Evolutionary conservation across 169 alveolate species (phyloP).

Genomic region (Eimeria maxima): DNA sequence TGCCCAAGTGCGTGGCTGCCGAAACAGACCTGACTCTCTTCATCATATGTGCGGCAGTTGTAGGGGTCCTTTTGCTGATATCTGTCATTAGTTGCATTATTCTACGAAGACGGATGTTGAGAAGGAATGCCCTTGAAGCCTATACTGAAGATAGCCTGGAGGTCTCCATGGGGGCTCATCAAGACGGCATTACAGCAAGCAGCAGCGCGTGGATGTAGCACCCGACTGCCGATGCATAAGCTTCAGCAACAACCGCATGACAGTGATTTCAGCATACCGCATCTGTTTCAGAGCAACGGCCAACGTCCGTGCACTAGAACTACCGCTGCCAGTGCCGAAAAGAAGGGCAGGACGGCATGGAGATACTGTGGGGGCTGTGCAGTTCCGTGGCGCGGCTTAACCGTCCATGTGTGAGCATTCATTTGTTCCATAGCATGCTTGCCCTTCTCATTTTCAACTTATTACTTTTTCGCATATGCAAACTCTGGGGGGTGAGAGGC

Average conservation of each 20-base stretch:
- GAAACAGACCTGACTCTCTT: background rate
- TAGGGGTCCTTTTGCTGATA: conserved; percentile 4
- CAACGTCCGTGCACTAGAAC: background rate
- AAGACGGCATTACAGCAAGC: conserved; percentile 29
- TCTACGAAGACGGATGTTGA: conserved; percentile 28
- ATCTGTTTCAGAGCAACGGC: background rate
- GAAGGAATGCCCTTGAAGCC: conserved; percentile 15
- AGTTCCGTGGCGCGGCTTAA: background rate
- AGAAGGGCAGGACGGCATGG: background rate
- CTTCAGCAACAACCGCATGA: background rate
- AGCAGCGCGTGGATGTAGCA: conserved; percentile 59
- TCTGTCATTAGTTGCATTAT: conserved; percentile 4
- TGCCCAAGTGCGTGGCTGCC: conserved; percentile 43
- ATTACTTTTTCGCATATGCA: background rate
- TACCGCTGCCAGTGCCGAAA: background rate
- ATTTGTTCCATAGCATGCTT: background rate
- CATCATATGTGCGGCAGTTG: conserved; percentile 16
- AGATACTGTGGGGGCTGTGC: background rate
- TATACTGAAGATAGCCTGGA: conserved; percentile 16
- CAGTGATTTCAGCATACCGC: background rate
- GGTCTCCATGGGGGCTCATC: conserved; percentile 49
- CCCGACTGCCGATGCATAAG: background rate
- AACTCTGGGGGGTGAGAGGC: background rate
- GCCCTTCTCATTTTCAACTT: background rate
- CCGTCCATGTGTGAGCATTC: background rate